A percentile compares a stretch with the other conserved stretches of the same genome.
Conservation (phyloP, 1,284 basidiomycete species). For the Athelia sp. region DNA sequence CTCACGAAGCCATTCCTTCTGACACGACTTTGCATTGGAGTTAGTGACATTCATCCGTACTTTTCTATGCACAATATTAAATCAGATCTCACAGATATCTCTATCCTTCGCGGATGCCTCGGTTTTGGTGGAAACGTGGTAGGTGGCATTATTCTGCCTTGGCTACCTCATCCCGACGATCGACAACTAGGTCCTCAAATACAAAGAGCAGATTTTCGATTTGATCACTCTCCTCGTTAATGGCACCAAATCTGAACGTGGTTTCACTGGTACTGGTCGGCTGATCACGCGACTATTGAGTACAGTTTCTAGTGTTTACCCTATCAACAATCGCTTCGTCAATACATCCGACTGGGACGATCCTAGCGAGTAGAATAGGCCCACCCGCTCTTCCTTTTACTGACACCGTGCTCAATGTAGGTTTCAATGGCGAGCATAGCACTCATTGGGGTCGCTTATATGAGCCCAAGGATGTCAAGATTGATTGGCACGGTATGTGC, state of each 20-base stretch:
- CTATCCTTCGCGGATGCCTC: constrained; percentile 75
- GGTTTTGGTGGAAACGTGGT: constrained; percentile 67
- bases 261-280: constrained; percentile 80
- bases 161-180: constrained; percentile 4
- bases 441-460: constrained; percentile 84
- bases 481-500: constrained; percentile 82
- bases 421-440: constrained; percentile 71
- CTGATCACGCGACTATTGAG: constrained; percentile 78
- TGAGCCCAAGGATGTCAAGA: constrained; percentile 73
- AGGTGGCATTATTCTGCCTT: constrained; percentile 2
- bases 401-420: constrained; percentile 29
- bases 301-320: constrained; percentile 77
- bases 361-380: constrained; percentile 41
- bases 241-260: constrained; percentile 85
- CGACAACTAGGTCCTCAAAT: constrained; percentile 54
- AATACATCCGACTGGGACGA: constrained; percentile 82
- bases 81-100: constrained; percentile 47
- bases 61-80: constrained; percentile 1
- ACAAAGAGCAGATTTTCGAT: constrained; percentile 66
- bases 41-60: constrained; percentile 32
- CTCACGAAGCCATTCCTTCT: constrained; percentile 74
- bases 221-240: constrained; percentile 71
- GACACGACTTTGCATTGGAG: constrained; percentile 96
- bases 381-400: constrained; percentile 2
- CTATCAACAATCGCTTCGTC: constrained; percentile 78